Evolutionary conservation across 495 filamentous ascomycete genomes (phyloP).

Genomic region (Penicillium fimorum): DNA sequence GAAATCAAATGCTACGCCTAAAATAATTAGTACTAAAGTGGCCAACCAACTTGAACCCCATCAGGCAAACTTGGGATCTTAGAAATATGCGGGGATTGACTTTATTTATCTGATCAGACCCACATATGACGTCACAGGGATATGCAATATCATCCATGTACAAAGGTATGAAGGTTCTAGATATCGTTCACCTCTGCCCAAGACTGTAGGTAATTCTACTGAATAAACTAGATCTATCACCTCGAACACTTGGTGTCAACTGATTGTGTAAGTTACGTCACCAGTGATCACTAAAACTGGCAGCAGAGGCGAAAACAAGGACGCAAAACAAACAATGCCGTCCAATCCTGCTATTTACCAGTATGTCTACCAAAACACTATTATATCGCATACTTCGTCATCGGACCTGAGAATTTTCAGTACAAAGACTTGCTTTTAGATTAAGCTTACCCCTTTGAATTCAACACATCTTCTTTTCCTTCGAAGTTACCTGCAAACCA

Average conservation of each 20-base stretch:
- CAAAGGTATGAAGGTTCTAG: no score
- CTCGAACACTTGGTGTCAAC: no score
- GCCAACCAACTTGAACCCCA: no score
- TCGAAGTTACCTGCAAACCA: neutral
- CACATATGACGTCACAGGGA: neutral
- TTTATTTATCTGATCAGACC: neutral
- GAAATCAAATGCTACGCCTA: neutral
- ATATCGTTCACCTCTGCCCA: no score
- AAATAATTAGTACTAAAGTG: no score
- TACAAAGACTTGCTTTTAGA: neutral
- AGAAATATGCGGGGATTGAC: neutral
- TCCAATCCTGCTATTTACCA: neutral
- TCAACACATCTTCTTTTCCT: no score
- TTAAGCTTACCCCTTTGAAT: neutral
- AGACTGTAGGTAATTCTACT: no score
- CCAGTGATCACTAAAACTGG: neutral
- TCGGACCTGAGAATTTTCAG: neutral
- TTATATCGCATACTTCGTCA: neutral
- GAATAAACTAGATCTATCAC: no score
- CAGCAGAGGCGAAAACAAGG: neutral
- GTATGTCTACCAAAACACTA: neutral
- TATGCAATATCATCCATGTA: neutral
- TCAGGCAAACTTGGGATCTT: neutral
- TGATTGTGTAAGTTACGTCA: neutral
- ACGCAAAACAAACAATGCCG: neutral